phyloP scores from a whole-genome alignment of 2,329 filamentous ascomycete genomes.

The Cyclaneusma minus region DNA sequence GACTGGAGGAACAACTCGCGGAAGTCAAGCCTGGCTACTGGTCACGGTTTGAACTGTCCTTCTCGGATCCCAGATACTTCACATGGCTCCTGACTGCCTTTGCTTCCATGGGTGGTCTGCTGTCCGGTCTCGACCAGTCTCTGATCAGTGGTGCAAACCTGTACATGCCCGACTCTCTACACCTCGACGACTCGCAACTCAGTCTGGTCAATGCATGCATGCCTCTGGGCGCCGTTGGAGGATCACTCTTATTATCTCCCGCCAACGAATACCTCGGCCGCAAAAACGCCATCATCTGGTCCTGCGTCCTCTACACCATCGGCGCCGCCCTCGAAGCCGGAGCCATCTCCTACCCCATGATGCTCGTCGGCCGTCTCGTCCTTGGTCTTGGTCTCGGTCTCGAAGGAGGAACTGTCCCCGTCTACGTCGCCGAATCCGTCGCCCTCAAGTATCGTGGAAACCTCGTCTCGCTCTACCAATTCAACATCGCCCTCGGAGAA shows the following conservation, averaged over 20 bases:
- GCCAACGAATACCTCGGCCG: constrained; percentile 53
- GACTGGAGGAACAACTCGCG: too few relatives aligned
- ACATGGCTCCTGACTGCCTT: constrained; percentile 25
- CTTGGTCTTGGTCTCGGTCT: constrained; percentile 57
- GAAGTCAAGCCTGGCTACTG: too few relatives aligned
- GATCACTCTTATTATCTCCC: constrained; percentile 50
- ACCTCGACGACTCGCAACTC: constrained; percentile 38
- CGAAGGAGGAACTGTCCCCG: constrained; percentile 58
- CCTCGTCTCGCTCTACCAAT: constrained; percentile 58
- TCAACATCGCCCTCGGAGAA: constrained; percentile 62
- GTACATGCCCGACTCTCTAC: constrained; percentile 43
- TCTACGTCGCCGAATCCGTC: constrained; percentile 61
- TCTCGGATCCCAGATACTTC: too few relatives aligned
- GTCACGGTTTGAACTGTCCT: too few relatives aligned
- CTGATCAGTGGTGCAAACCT: constrained; percentile 58
- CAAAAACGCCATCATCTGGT: constrained; percentile 53
- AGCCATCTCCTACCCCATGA: constrained; percentile 54
- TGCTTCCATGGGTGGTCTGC: constrained; percentile 59
- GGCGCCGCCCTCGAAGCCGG: constrained; percentile 55
- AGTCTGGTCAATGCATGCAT: constrained; percentile 55
- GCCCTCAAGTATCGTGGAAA: constrained; percentile 53
- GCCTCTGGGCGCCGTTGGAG: constrained; percentile 56
- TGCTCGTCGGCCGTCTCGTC: constrained; percentile 50
- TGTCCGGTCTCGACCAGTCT: constrained; percentile 59
- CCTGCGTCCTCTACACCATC: constrained; percentile 53